Base-by-base conservation (phyloP, 805 yeast species). In the Ogataea paradorogensis region DNA sequence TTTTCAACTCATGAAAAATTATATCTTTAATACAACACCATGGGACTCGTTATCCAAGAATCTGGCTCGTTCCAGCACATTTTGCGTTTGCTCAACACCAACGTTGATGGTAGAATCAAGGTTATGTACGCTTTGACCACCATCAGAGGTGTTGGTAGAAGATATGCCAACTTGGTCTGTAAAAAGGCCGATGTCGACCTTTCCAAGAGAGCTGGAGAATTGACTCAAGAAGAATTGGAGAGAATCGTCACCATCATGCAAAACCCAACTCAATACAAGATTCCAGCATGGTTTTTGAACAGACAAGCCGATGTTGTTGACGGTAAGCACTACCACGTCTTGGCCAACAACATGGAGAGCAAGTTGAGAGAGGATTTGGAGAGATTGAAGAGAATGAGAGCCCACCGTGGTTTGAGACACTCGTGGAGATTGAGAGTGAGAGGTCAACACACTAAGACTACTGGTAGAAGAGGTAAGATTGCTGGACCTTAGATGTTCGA, bases 361-460 rank as follows among this genome's bases (percentile, higher is more conserved):
- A 93, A 93, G 80, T 86, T 93, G 75, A 93, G 99, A 87, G 99
- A 93, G 71, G 99, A 93, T 71, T 81, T 93, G 74, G 99, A 93
- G 82, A 91, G 98, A 84, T 82, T 93, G 76, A 95, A 95, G 95
- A 93, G 93, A 80, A 93, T 95, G 85, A 95, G 99, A 84, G 80
- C 98, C 69, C 99, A 93, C 93, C 83, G 98, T 78, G 99, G 99
- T 91, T 84, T 93, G 76, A 89, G 99, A 84, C 99, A 93, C 82
- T 90, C 83, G 91, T 93, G 97, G 98, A 97, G 97, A 73, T 80
- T 93, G 73, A 93, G 93, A 82, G 99, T 95, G 75, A 89, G 99
- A 84, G 99, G 99, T 80, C 99, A 93, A 82, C 99, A 93, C 82
- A 93, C 99, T 84, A 93, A 93, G 86, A 91, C 99, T 73, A 93